Evolutionary conservation across 2,329 filamentous ascomycete species (phyloP), one percentile per base, ranked within the genome.

Genomic region (Aspergillus fumigatus): DNA sequence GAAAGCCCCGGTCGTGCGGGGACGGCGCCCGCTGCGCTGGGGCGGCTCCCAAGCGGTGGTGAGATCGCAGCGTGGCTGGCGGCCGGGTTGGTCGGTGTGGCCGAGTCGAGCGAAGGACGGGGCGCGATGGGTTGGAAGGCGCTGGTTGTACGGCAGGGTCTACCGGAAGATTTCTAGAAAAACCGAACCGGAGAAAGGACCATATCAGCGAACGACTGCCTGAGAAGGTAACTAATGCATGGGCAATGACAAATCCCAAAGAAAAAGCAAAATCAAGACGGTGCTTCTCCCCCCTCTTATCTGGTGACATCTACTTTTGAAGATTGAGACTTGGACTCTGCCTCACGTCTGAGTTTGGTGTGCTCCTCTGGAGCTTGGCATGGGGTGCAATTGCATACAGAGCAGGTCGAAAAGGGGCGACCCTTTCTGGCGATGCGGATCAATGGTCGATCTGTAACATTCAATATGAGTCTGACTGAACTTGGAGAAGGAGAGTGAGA

Each of bases 381-480:
- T 78, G 94, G 89, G 56, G 88, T 86, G 72, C 92, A 62, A 35
- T 70, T 90, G 78, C 93, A 97, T 76, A 97, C 91, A 64, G 90
- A 86, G 77, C 93, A 97, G 84, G 97, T 92, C 64, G 93, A 95
- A 64, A 97, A 92, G 52, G 93, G 93, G 61, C 93, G 89, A 68
- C 93, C 93, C 79, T 97, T 97, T 74, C 96, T 95, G 77, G 95
- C 94, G 79, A 97, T 96, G 74, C 95, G 91, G 70, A 91, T 88
- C 62, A 97, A 83, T 62, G 90, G 90, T 68, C 92, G 90, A 77
- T 96, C 92, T 96, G 67, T 32, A 27, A 17, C 40, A 50, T 38
- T 58, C 40, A 58, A 40, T 5, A 48, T 14, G 25, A 43, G 29
- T 38, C 4, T 11, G 10, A 11, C 8, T 17, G 45, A 35, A 26